Evolutionary conservation across 202 grass and related monocot genomes (phyloP), one percentile per base, ranked within the genome.

Genomic region (Panicum virgatum): DNA sequence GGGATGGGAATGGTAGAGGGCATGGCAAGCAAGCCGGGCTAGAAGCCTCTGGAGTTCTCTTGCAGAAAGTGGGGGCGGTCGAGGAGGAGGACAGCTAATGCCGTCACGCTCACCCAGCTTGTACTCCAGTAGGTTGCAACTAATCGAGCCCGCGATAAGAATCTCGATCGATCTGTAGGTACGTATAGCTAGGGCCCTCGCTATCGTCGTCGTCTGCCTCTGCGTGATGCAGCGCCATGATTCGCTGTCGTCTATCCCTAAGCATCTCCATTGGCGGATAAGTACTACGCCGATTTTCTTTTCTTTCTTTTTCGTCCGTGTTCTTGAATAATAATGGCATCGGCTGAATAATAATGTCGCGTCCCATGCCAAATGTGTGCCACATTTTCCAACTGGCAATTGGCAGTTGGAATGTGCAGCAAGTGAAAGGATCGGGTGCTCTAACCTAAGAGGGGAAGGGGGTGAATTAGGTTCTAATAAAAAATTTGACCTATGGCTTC

Each of bases 71-170:
- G 22, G 47, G 29, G 77, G 7, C 30, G 61, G 5, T 18, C 44
- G 72, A 77, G 10, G 72, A 77, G 10, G 64, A 47, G n/a, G n/a
- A n/a, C n/a, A n/a, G n/a, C n/a, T n/a, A n/a, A n/a, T n/a, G n/a
- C 78, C 25, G 66, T 73, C 83, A 44, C 67, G 79, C 60, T 86
- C 79, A 74, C 19, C 25, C 79, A 79, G 79, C 60, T 78, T 89
- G 87, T 52, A n/a, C n/a, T n/a, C n/a, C n/a, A n/a, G n/a, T n/a
- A 72, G 29, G 58, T 59, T 67, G 78, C 83, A 86, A 60, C 83
- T 45, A 82, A 78, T 82, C 83, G 40, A 44, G 29, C 73, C 12
- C 44, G 48, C 42, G 50, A 73, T 27, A 60, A 44, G 79, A 83
- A 82, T 86, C 51, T 39, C 42, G 2, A 73, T 82, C 68, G 2